Percentiles rank a stretch among this genome's conserved stretches.
These are phyloP conservation scores for Pythium volutum DNA, from an alignment of 352 stramenopile species.

Conservation along the genomic window DNA sequence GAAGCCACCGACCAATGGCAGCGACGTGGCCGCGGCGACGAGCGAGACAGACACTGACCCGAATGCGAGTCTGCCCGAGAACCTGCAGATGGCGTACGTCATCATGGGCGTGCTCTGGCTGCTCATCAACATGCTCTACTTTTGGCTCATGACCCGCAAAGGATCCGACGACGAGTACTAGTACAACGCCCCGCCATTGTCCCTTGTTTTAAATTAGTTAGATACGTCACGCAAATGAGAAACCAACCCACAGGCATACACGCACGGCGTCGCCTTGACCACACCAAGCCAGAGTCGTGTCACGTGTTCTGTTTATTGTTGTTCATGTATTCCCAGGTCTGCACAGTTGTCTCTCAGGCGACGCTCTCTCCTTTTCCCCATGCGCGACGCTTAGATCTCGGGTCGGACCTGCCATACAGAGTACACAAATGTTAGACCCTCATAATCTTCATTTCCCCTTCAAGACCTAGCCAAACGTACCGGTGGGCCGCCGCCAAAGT, in stretches of 20 bases:
- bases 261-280: too few species aligned
- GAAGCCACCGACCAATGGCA: too few species aligned
- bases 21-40: background rate
- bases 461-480: conserved; percentile 25
- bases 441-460: background rate
- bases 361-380: too few species aligned
- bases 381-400: conserved; percentile 21
- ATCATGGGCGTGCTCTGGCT: conserved; percentile 26
- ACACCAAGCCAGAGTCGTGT: too few species aligned
- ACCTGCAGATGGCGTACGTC: conserved; percentile 23
- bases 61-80: conserved; percentile 13
- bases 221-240: too few species aligned
- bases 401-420: conserved; percentile 14
- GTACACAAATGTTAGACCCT: background rate
- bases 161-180: background rate
- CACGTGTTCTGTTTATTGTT: too few species aligned
- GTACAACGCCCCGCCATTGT: too few species aligned
- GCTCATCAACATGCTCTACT: conserved; percentile 26
- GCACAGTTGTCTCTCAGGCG: too few species aligned
- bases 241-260: too few species aligned
- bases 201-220: too few species aligned
- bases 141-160: conserved; percentile 24
- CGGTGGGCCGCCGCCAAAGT: conserved; percentile 63
- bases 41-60: background rate
- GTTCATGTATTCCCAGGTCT: too few species aligned